Conservation (phyloP, 805 yeast species). For the Starmerella bombicola region DNA sequence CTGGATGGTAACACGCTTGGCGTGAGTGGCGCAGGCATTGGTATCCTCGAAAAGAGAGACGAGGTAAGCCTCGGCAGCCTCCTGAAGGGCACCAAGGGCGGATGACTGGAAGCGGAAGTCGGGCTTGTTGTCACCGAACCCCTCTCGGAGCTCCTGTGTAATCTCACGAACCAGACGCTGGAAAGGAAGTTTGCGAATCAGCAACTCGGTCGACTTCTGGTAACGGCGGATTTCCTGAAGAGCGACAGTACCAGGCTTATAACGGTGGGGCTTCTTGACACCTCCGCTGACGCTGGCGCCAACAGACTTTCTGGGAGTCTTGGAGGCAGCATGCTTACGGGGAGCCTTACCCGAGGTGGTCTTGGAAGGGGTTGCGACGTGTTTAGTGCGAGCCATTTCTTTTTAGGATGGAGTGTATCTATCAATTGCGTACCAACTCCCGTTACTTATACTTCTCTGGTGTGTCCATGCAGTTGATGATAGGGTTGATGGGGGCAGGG, state of each 20-base stretch:
- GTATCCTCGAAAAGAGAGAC: constrained; percentile 81
- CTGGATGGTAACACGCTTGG: constrained; percentile 86
- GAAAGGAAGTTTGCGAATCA: constrained; percentile 82
- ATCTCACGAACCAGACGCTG: constrained; percentile 84
- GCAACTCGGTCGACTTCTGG: constrained; percentile 77
- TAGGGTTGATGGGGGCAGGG: constrained; percentile 1
- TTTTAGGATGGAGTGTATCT: background rate
- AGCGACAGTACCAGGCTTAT: constrained; percentile 91
- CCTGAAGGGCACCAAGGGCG: constrained; percentile 84
- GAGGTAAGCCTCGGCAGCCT: constrained; percentile 80
- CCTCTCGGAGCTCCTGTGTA: constrained; percentile 78
- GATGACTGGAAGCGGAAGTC: constrained; percentile 72
- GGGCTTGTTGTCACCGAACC: constrained; percentile 28
- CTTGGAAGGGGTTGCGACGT: constrained; percentile 63
- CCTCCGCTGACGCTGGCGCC: constrained; percentile 65
- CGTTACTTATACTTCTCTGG: constrained; percentile 2
- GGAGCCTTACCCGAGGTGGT: constrained; percentile 90
- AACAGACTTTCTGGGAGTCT: constrained; percentile 83
- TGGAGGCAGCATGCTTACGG: constrained; percentile 81
- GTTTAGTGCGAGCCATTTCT: constrained; percentile 36
- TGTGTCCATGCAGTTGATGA: background rate
- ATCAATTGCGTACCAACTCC: background rate
- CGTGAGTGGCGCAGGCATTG: constrained; percentile 84
- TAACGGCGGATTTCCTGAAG: constrained; percentile 85
- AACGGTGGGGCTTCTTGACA: constrained; percentile 87